Percentiles rank a stretch among this genome's conserved stretches.
Evolutionary conservation across 768 basidiomycete genomes (phyloP).

Genomic region (Agrocybe pediades): DNA sequence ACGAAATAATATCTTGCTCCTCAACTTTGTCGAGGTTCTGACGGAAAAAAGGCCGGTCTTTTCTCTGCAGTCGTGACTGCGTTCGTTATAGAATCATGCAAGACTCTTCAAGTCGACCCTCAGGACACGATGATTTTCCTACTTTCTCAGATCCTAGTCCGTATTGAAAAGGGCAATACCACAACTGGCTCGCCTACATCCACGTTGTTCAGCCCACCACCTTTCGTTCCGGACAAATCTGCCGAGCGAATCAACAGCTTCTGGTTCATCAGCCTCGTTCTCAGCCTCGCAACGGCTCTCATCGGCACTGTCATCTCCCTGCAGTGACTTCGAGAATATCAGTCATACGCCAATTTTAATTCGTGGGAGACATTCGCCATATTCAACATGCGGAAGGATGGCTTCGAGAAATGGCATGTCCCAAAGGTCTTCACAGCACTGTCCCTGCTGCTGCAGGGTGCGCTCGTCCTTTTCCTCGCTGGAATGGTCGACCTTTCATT

Average conservation of each 20-base stretch:
- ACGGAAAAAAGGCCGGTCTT: not conserved
- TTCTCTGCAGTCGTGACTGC: constrained; percentile 1
- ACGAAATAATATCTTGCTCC: not conserved
- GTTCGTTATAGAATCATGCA: not conserved
- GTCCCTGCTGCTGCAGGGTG: not conserved
- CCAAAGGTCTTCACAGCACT: not conserved
- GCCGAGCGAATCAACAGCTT: not conserved
- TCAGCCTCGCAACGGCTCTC: not conserved
- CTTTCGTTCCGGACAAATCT: not conserved
- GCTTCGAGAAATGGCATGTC: not conserved
- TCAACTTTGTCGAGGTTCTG: not conserved
- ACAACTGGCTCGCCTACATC: not conserved
- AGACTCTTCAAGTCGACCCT: not conserved
- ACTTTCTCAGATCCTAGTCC: not conserved
- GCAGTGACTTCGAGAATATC: constrained; percentile 1
- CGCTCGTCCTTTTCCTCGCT: not conserved
- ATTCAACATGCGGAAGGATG: not conserved
- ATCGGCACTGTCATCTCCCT: not conserved
- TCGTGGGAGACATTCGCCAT: not conserved
- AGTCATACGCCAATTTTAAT: not conserved
- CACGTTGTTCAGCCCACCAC: not conserved
- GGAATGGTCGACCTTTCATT: not conserved
- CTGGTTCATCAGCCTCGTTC: constrained; percentile 1
- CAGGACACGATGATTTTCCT: not conserved
- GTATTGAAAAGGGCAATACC: not conserved